Conservation (phyloP, 257 asterid genomes). For the Prunella vulgaris region DNA sequence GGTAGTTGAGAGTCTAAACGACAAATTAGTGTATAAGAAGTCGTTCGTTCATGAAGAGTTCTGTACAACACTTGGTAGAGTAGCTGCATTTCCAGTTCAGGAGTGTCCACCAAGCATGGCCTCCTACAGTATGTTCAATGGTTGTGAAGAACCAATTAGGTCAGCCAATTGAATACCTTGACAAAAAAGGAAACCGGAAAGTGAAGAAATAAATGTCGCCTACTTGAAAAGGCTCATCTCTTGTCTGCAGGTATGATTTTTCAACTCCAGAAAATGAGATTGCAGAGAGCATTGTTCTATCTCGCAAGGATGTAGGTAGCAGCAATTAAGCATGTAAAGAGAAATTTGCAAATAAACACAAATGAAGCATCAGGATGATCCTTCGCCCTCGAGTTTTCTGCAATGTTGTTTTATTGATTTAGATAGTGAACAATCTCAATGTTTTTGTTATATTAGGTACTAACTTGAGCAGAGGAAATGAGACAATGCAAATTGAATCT, state of each 20-base stretch:
- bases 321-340: neutral
- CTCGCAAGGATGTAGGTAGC: neutral
- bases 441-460: neutral
- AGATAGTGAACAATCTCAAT: neutral
- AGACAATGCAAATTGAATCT: neutral
- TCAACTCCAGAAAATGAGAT: neutral
- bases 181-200: neutral
- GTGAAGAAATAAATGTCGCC: neutral
- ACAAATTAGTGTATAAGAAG: conserved; percentile 37
- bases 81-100: conserved; percentile 25
- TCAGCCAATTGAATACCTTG: conserved; percentile 29
- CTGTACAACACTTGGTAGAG: conserved; percentile 41
- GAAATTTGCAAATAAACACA: neutral
- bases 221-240: neutral
- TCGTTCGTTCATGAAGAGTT: conserved; percentile 60
- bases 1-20: conserved; percentile 19
- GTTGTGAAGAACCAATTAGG: conserved; percentile 48
- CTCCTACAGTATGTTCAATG: conserved; percentile 29
- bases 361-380: neutral
- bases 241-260: neutral
- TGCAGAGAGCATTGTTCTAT: neutral
- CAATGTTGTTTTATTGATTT: neutral
- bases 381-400: neutral
- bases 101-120: conserved; percentile 39
- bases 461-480: neutral